Percentiles rank a stretch among this genome's conserved stretches.
phyloP scores from a whole-genome alignment of 176 grass and related monocot genomes.

The Avena sativa region DNA sequence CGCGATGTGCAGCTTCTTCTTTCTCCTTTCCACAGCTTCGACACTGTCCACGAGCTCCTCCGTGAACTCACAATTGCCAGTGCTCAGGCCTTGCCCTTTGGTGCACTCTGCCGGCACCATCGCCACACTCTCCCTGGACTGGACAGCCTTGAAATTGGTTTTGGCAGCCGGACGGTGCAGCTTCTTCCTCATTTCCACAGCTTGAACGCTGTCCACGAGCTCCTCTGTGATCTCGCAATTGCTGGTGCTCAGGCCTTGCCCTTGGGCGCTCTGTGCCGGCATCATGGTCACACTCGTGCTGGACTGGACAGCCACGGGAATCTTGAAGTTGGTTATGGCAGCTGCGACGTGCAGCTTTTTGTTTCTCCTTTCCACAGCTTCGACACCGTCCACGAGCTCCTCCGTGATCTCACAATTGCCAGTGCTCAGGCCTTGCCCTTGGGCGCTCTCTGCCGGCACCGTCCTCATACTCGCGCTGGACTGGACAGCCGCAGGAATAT shows the following conservation, averaged over 20 bases:
- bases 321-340: slow-evolving; percentile 58
- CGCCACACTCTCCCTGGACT: background rate
- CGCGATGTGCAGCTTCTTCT: background rate
- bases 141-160: slow-evolving; percentile 14
- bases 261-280: background rate
- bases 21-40: background rate
- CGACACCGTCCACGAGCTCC: background rate
- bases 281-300: background rate
- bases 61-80: slow-evolving; percentile 37
- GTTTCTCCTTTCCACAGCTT: background rate
- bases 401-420: background rate
- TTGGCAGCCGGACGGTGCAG: background rate
- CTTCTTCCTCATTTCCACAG: background rate
- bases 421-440: background rate
- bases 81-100: background rate
- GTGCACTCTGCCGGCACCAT: background rate
- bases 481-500: background rate
- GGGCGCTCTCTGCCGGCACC: background rate
- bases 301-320: slow-evolving; percentile 40
- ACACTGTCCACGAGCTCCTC: slow-evolving; percentile 33
- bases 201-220: slow-evolving; percentile 25
- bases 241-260: background rate
- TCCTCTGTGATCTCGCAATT: slow-evolving; percentile 44
- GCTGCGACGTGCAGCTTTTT: background rate
- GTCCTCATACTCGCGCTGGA: background rate